Evolutionary conservation across 2,329 filamentous ascomycete species (phyloP), one percentile per base, ranked within the genome.

Genomic region (Sarocladiaceae sp.): DNA sequence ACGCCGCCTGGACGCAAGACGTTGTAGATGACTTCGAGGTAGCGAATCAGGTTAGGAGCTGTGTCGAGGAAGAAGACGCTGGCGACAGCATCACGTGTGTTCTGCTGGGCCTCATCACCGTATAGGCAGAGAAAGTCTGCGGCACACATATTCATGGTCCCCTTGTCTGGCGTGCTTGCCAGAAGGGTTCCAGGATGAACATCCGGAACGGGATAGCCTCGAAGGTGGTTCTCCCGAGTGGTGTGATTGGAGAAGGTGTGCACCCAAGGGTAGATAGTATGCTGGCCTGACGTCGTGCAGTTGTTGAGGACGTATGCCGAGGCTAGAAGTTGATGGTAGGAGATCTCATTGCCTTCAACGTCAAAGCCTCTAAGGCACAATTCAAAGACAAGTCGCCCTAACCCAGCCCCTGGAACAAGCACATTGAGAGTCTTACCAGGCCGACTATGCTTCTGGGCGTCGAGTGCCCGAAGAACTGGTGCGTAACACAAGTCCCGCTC

Each of bases 41-140:
- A 99, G 2, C 87, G 82, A 51, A 97, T 87, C 28, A 97, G 67
- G 65, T 99, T 97, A 1, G 93, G 92, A 2, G 94, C 94, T 1
- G 94, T 99, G 66, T 99, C 95, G 53, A 99, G 86, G 73, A 99
- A 99, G 72, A 97, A 99, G 11, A 96, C 88, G 2, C 88, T 90
- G 0, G 89, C 84, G 2, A 97, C 90, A 1, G 87, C 91, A 62
- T 97, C 86, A 66, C 91, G 97, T 0, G 68, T 62, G 1, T 77
- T 77, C 8, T 71, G 68, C 59, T 88, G 81, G 1, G 80, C 78
- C 1, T 79, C 74, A 53, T 85, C 77, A 23, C 77, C 79, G 66
- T 99, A 99, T 1, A 92, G 69, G n/a, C 90, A 86, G 53, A 95
- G 80, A 63, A 99, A 99, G 66, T 99, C 94, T 3, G 90, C 91